These are phyloP conservation scores for Umbelopsis sp. DNA, from an alignment of 192 early-diverging fungal genomes.

Conservation along the genomic window DNA sequence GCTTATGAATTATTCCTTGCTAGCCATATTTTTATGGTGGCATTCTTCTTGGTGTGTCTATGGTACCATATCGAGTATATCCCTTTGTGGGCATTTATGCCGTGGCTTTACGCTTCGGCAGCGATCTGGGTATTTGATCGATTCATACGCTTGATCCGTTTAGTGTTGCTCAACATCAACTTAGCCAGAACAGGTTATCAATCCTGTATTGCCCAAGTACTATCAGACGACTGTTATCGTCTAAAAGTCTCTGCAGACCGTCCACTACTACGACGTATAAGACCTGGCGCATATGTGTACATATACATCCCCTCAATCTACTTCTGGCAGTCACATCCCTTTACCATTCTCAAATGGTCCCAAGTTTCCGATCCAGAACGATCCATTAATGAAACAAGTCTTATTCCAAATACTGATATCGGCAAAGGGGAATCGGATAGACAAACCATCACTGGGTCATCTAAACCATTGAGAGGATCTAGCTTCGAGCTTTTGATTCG, in stretches of 20 bases:
- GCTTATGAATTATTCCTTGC: conserved; percentile 14
- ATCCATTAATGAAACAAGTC: neutral
- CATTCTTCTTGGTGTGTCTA: neutral
- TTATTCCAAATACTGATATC: neutral
- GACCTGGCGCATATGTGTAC: conserved; percentile 20
- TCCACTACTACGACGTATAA: neutral
- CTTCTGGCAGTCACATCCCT: conserved; percentile 25
- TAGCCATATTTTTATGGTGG: conserved; percentile 13
- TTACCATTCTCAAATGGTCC: conserved; percentile 13
- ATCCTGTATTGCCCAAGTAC: neutral
- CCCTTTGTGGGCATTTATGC: neutral
- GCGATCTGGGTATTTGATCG: conserved; percentile 20
- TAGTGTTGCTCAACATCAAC: neutral
- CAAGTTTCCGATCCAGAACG: neutral
- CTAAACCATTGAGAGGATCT: neutral
- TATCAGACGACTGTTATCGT: neutral
- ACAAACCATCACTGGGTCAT: too few species aligned
- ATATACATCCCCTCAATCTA: conserved; percentile 16
- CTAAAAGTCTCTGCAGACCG: neutral
- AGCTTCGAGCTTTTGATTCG: conserved; percentile 19
- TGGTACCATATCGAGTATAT: conserved; percentile 21
- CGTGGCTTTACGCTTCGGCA: neutral
- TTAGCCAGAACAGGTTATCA: neutral
- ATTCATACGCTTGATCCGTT: neutral
- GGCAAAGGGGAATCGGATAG: neutral